Base-by-base conservation (phyloP, 352 stramenopile species). In the Thalassiosira sp. region DNA sequence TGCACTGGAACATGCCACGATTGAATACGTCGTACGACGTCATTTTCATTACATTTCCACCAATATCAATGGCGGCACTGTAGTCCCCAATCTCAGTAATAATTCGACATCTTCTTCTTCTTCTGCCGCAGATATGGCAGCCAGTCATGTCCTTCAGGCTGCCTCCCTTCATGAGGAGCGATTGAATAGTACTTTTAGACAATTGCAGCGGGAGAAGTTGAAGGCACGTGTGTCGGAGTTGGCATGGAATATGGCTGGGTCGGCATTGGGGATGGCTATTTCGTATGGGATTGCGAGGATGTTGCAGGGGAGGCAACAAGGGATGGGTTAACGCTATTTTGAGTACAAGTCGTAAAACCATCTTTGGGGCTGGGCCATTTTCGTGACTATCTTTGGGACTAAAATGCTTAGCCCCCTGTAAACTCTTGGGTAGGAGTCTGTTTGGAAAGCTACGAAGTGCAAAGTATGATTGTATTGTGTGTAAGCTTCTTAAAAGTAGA, bases 21-120 rank as follows among this genome's bases (percentile, higher is more conserved):
- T 92, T 31, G 76, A 88, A 60, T 52, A 73, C 18, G 79, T 90
- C 6, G 76, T 89, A 6, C 42, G 82, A 42, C 59, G 77, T 53
- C 87, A 92, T 61, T 92, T 92, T 81, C 76, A 89, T 60, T 90
- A 88, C 43, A 89, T 92, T 73, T 87, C 82, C 3, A 85, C 59
- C 69, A 40, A 49, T 40, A 72, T 58, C 28, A 63, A 49, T 28
- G 51, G 56, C 10, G 18, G 15, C 8, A 11, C 0, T 33, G 24
- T 0, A 33, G 24, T 1, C 5, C 7, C 42, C n/a, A 48, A 42
- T 42, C 37, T 51, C n/a, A n/a, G n/a, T n/a, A n/a, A n/a, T n/a
- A n/a, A n/a, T n/a, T n/a, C n/a, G n/a, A n/a, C n/a, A n/a, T n/a
- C n/a, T n/a, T n/a, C n/a, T n/a, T n/a, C n/a, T 18, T 15, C 35